Evolutionary conservation across 139 green algal species (phyloP).

Genomic region (Cymbomonas tetramitiformis): DNA sequence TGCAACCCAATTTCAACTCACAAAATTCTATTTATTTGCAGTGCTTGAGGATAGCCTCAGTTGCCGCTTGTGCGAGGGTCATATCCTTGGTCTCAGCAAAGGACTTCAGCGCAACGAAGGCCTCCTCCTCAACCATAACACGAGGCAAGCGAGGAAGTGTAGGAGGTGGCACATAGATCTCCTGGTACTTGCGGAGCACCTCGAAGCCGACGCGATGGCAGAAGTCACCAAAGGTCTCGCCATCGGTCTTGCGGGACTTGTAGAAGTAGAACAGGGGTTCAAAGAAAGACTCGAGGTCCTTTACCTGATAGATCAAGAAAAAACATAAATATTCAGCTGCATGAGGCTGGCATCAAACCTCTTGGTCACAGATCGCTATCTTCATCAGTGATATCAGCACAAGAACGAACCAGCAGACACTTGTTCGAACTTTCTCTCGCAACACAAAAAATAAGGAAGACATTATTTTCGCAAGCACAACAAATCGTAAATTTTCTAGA

Average conservation of each 20-base stretch:
- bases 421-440: too few species aligned
- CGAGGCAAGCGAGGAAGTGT: constrained; percentile 3
- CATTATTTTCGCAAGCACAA: too few species aligned
- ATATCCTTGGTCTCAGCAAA: constrained; percentile 13
- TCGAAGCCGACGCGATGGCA: constrained; percentile 33
- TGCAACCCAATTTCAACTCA: too few species aligned
- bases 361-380: too few species aligned
- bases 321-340: not conserved
- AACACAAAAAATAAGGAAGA: too few species aligned
- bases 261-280: constrained; percentile 79
- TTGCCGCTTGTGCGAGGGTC: constrained; percentile 16
- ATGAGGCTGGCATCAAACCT: not conserved
- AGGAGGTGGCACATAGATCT: constrained; percentile 9
- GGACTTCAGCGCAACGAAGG: constrained; percentile 16
- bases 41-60: constrained; percentile 9
- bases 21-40: not conserved
- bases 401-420: too few species aligned
- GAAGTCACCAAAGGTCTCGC: constrained; percentile 86
- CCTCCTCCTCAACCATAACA: constrained; percentile 15
- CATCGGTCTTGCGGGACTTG: constrained; percentile 17
- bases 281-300: constrained; percentile 77
- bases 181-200: not conserved
- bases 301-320: too few species aligned
- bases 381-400: too few species aligned
- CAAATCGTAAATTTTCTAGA: not conserved